Conservation (phyloP, 371 early-diverging fungal species). For the Rhizopus microsporus region DNA sequence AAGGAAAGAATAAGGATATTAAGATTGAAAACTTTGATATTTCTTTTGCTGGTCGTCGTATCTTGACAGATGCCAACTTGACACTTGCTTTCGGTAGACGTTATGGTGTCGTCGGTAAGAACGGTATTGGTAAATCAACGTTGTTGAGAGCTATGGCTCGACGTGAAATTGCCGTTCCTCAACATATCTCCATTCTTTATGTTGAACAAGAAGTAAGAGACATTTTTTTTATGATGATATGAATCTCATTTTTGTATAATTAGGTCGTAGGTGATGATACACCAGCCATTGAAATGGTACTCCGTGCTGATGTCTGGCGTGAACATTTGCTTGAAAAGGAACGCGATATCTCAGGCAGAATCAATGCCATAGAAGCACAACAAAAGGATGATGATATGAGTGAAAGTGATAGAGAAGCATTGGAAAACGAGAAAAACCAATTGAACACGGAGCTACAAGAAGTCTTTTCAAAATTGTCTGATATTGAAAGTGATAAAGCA, state of each 20-base stretch:
- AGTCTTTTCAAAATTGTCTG: slow-evolving; percentile 82
- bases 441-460: slow-evolving; percentile 73
- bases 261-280: slow-evolving; percentile 91
- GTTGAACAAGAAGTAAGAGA: slow-evolving; percentile 93
- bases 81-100: slow-evolving; percentile 88
- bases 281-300: slow-evolving; percentile 83
- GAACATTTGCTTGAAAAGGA: slow-evolving; percentile 89
- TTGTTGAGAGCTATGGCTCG: slow-evolving; percentile 90
- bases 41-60: slow-evolving; percentile 91
- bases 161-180: slow-evolving; percentile 88
- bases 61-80: slow-evolving; percentile 85
- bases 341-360: slow-evolving; percentile 52
- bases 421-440: slow-evolving; percentile 69
- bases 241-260: background rate
- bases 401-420: slow-evolving; percentile 58
- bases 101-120: slow-evolving; percentile 96
- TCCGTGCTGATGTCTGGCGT: slow-evolving; percentile 95
- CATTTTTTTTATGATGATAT: background rate
- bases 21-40: slow-evolving; percentile 96
- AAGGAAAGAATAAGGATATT: slow-evolving; percentile 91
- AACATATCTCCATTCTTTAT: slow-evolving; percentile 89
- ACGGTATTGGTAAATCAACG: slow-evolving; percentile 99
- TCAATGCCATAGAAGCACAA: slow-evolving; percentile 41
- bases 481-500: slow-evolving; percentile 96
- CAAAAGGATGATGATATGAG: slow-evolving; percentile 31